Evolutionary conservation across 2,329 filamentous ascomycete species (phyloP), one percentile per base, ranked within the genome.

Genomic region (Clonostachys chloroleuca): DNA sequence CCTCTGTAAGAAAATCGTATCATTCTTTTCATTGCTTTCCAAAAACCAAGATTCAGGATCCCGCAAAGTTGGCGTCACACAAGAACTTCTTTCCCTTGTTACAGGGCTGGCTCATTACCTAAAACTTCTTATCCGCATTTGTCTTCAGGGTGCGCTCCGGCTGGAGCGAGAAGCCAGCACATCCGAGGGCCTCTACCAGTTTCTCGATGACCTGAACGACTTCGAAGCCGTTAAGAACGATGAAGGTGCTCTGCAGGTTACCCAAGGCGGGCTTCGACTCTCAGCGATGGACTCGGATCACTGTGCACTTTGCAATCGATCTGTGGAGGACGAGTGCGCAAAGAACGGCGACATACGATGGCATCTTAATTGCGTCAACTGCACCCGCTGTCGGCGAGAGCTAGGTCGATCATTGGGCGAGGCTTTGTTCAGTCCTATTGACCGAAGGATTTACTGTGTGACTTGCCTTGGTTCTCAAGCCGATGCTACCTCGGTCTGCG

Each of bases 1-100:
- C 44, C 81, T 99, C n/a, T 99, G 94, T 75, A 99, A 99, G 69
- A 99, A 99, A 68, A 95, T 99, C 47, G 94, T 99, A 6, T 89
- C 92, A 24, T 99, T 99, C 74, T 99, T 99, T 65, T 91, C 91
- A 12, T 74, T 99, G 16, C 77, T 99, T 9, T 95, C 92, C 6
- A 96, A 96, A 65, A 94, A 92, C 2, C 92, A 97, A 62, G 92
- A 96, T 60, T 89, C 85, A 9, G 89, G 87, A n/a, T 84, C 89
- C 36, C 81, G 89, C 49, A 94, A 96, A 63, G 81, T 97, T 40
- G 94, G 94, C 40, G 94, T 99, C 34, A 99, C 94, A 9, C 94
- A 99, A 65, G 94, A 99, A 64, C 78, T 99, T n/a, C 72, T 99
- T n/a, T 95, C 92, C 7, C 78, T 99, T 8, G 94, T 99, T 46